Evolutionary conservation across 2,329 filamentous ascomycete genomes (phyloP), one percentile per base, ranked within the genome.

Genomic region (Nemania serpens): DNA sequence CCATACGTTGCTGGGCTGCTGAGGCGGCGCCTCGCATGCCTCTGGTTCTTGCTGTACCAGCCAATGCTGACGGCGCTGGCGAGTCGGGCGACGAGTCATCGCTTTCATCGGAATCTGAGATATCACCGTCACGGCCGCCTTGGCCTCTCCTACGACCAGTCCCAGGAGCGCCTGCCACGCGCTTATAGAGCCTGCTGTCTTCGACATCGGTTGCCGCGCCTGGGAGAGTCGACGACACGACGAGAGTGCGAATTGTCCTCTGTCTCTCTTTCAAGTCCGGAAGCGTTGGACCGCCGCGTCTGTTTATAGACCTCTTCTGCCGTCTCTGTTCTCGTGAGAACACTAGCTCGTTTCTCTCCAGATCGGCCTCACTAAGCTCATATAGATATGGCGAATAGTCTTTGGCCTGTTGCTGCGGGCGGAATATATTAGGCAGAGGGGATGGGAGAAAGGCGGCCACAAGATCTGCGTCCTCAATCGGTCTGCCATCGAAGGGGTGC

Each of bases 181-280:
- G 86, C 78, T 97, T 97, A 79, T 90, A 96, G 5, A 98, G 82
- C 46, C 92, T 87, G 70, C 91, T 96, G 46, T 95, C 91, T 64
- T 97, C 93, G 47, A 96, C 79, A 2, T 85, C 85, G 57, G 87
- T 80, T 4, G 91, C 94, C 4, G 92, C 91, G 22, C 94, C 95
- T 15, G 95, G 95, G 60, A 99, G 85, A 18, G 96, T 93, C 2
- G 91, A 93, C 10, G 94, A 97, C 1, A 99, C 92, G 54, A 98
- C 85, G 67, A 97, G 83, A 0, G 94, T 97, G 48, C 95, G 88
- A 58, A 98, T 94, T 0, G 95, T 98, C 53, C 94, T 87, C 77
- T 95, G 94, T 56, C 93, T 86, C 70, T 99, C 95, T 74, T 96
- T 97, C 60, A 99, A 86, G 77, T 99, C 95, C n/a, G 95, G 95